Conservation (phyloP, 2,329 filamentous ascomycete species). For the Hysterium pulicare region DNA sequence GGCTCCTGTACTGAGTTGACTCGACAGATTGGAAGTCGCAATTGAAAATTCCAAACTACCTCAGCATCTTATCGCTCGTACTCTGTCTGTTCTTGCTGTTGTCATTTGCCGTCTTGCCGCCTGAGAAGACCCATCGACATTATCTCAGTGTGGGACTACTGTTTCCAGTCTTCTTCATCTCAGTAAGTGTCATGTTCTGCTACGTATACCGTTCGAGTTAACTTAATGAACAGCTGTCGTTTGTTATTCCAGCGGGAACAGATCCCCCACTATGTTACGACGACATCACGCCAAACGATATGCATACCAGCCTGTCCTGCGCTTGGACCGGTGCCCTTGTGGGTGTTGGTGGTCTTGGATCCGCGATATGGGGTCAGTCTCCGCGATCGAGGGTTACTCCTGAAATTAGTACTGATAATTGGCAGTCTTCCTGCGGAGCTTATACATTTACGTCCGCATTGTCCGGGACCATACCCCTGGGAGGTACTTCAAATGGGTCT, state of each 20-base stretch:
- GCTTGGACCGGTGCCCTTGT: constrained; percentile 76
- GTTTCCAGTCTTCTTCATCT: constrained; percentile 67
- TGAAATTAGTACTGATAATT: neutral
- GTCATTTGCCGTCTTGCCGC: constrained; percentile 74
- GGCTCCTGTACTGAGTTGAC: no score
- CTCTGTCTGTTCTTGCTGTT: constrained; percentile 70
- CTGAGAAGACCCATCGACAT: constrained; percentile 81
- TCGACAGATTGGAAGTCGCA: constrained; percentile 24
- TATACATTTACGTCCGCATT: constrained; percentile 39
- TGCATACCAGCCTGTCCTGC: constrained; percentile 70
- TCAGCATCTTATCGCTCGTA: constrained; percentile 67
- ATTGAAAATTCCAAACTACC: constrained; percentile 64
- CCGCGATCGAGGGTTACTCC: neutral
- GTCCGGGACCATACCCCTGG: constrained; percentile 36
- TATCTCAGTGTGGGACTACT: constrained; percentile 81
- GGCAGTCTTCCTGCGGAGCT: constrained; percentile 30
- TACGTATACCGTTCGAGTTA: no score
- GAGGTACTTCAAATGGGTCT: constrained; percentile 24
- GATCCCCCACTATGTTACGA: constrained; percentile 76
- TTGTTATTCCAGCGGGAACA: constrained; percentile 74
- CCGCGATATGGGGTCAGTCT: constrained; percentile 66
- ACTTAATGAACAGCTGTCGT: constrained; percentile 75
- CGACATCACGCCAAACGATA: constrained; percentile 79
- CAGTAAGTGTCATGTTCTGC: no score
- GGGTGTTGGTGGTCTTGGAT: constrained; percentile 73